Base-by-base conservation (phyloP, 2,329 filamentous ascomycete genomes). In the Trichoderma gracile region DNA sequence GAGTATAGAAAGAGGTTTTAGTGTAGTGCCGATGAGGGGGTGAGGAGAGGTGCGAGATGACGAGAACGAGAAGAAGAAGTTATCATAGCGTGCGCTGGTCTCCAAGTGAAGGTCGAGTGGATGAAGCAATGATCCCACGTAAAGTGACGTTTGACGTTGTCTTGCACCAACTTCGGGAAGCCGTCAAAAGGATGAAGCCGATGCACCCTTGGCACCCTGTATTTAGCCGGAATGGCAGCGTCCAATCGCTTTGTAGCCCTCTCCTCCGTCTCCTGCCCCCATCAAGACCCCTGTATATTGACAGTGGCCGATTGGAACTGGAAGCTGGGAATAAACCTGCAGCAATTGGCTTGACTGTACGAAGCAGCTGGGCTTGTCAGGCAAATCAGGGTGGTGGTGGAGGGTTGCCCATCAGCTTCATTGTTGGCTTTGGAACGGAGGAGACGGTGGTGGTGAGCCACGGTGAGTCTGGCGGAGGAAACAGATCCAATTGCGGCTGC, bases 361-460 rank as follows among this genome's bases (percentile, higher is more conserved):
- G 33, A 14, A 38, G 33, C 30, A 33, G 1, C 10, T 14, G 33
- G 33, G 10, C 33, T 38, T 12, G 33, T 38, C 33, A 38, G 33
- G 33, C 33, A 14, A 38, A 14, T 14, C 0, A 38, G 5, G 33
- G 33, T 38, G 33, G 10, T 38, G 33, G n/a, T 63, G 30, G 42
- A 55, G 30, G 43, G 49, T 63, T 56, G 60, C 52, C 60, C 47
- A 63, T 56, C 60, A 56, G 60, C 60, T 63, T 38, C 55, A 63
- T 63, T 42, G 30, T 30, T 30, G 25, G n/a, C n/a, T n/a, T n/a
- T 27, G 25, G 25, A 5, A 27, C 7, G 25, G 25, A 27, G 5
- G 25, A 27, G 25, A 27, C 4, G 25, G 25, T 5, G 5, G 25
- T 27, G 25, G 25, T 27, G n/a, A n/a, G n/a, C n/a, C n/a, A n/a